Conservation (phyloP, 305 asterid species). For the Rubia balearica region DNA sequence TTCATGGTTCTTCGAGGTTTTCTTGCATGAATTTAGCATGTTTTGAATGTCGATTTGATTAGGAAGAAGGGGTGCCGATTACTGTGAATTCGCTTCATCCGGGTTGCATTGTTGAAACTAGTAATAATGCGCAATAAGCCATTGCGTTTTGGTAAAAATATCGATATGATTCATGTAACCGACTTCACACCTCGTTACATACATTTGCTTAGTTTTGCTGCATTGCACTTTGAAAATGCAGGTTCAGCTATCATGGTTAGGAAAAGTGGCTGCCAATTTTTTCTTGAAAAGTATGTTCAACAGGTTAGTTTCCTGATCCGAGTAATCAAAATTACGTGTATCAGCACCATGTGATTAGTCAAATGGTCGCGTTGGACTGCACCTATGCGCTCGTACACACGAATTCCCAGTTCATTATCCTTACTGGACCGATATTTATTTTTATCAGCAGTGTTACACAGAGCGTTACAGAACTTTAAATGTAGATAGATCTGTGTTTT, state of each 20-base stretch:
- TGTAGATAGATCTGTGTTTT: not conserved
- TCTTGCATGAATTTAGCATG: not conserved
- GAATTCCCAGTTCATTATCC: no score
- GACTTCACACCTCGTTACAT: not conserved
- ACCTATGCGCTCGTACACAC: no score
- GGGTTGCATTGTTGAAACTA: not conserved
- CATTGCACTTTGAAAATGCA: slow-evolving; percentile 1
- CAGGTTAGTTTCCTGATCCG: slow-evolving; percentile 4
- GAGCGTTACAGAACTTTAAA: no score
- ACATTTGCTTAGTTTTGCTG: not conserved
- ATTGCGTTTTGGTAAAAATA: slow-evolving; percentile 16
- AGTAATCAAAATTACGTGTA: no score
- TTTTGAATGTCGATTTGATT: not conserved
- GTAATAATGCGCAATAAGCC: not conserved
- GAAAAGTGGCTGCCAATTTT: not conserved
- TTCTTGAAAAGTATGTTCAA: not conserved
- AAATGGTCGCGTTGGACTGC: no score
- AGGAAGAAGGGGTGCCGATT: slow-evolving; percentile 25
- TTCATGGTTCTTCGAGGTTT: no score
- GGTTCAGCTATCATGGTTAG: not conserved
- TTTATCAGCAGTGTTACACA: no score
- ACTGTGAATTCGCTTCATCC: not conserved
- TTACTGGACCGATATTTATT: no score
- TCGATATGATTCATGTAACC: not conserved
- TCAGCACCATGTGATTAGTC: no score